phyloP scores from a whole-genome alignment of 73 alveolate species.

The Paramecium octaurelia region DNA sequence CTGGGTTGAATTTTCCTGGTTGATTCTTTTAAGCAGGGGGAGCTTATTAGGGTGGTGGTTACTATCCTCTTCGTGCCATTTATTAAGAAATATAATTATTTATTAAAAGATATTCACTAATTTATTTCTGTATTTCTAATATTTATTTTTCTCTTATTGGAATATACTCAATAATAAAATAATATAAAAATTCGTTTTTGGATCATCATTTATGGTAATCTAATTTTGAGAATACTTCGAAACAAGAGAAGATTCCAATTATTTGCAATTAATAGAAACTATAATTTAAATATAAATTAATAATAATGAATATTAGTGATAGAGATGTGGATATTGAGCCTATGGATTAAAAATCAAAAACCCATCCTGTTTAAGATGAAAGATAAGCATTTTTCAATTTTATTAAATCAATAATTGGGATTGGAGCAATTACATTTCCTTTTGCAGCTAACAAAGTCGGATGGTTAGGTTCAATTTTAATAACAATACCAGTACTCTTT shows the following conservation, averaged over 20 bases:
- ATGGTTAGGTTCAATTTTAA: neutral
- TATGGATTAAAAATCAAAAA: neutral
- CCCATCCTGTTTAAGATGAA: neutral
- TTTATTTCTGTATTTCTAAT: neutral
- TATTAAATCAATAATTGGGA: neutral
- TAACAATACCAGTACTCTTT: neutral
- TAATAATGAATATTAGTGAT: neutral
- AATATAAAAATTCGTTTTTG: neutral
- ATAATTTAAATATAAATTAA: neutral
- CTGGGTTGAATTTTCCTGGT: neutral
- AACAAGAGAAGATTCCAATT: neutral
- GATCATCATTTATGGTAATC: neutral
- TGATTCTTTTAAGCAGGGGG: neutral
- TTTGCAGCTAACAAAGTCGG: neutral
- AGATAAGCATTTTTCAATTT: neutral
- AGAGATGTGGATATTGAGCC: neutral
- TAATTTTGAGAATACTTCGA: neutral
- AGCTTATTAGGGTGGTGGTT: constrained; percentile 13
- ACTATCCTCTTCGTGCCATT: neutral
- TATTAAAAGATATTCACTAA: neutral
- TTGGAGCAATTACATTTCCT: neutral
- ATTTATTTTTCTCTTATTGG: neutral
- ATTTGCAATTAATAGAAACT: neutral
- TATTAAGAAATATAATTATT: neutral
- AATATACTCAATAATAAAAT: neutral